Evolutionary conservation across 2,329 filamentous ascomycete genomes (phyloP).

Genomic region (Cytospora piceae): DNA sequence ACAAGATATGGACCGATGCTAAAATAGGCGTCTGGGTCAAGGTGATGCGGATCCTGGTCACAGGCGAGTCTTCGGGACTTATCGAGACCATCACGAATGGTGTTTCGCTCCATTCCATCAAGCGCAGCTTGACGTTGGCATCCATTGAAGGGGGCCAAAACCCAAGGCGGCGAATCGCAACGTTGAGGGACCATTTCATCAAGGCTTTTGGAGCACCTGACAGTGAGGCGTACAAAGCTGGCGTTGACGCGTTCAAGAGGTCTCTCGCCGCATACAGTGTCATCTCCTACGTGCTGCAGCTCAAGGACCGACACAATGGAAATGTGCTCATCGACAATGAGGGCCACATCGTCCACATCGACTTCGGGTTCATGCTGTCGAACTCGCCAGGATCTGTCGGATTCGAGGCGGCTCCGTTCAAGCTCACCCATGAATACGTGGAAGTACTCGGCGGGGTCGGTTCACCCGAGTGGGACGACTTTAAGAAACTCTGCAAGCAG

Average conservation of each 20-base stretch:
- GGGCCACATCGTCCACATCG: slow-evolving; percentile 85
- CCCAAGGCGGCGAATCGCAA: slow-evolving; percentile 75
- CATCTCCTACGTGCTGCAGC: slow-evolving; percentile 80
- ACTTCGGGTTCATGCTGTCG: slow-evolving; percentile 88
- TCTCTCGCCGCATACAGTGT: slow-evolving; percentile 86
- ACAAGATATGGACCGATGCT: slow-evolving; percentile 80
- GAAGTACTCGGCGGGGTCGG: slow-evolving; percentile 78
- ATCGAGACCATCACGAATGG: slow-evolving; percentile 90
- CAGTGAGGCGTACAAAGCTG: slow-evolving; percentile 69
- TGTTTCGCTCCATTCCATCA: slow-evolving; percentile 83
- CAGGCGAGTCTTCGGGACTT: slow-evolving; percentile 80
- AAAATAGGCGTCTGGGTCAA: slow-evolving; percentile 83
- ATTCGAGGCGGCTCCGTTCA: slow-evolving; percentile 86
- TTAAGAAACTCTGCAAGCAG: slow-evolving; percentile 79
- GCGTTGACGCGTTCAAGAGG: slow-evolving; percentile 77
- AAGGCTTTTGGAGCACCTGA: slow-evolving; percentile 76
- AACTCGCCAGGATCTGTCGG: slow-evolving; percentile 84
- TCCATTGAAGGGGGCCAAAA: slow-evolving; percentile 74
- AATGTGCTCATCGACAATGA: slow-evolving; percentile 86
- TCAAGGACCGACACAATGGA: slow-evolving; percentile 86
- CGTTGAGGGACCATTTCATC: slow-evolving; percentile 78
- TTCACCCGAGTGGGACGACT: slow-evolving; percentile 72
- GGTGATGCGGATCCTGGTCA: slow-evolving; percentile 84
- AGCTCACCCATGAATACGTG: slow-evolving; percentile 80
- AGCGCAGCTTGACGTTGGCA: slow-evolving; percentile 77